Evolutionary conservation across 1,284 basidiomycete species (phyloP).

Genomic region (Bjerkandera adusta): DNA sequence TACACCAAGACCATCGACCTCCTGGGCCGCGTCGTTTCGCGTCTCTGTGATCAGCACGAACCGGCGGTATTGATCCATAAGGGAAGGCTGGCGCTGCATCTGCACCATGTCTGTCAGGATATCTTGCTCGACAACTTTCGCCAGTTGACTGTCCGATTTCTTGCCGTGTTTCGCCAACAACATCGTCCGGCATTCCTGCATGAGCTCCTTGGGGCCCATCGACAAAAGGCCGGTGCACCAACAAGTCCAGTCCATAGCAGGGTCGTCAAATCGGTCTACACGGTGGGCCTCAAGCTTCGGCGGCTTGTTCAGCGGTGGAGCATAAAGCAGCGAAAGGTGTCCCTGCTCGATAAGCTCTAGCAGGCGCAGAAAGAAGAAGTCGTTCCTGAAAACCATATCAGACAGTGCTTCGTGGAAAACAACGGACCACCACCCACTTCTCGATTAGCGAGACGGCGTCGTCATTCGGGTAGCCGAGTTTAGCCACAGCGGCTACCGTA

Average conservation of each 20-base stretch:
- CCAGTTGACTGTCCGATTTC: conserved; percentile 23
- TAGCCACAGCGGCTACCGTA: conserved; percentile 48
- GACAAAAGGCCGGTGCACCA: conserved; percentile 23
- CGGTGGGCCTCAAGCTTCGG: conserved; percentile 1
- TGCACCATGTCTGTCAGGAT: conserved; percentile 40
- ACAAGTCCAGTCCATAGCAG: conserved; percentile 26
- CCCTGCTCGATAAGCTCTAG: conserved; percentile 51
- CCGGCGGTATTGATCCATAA: conserved; percentile 58
- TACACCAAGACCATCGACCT: conserved; percentile 33
- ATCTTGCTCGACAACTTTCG: conserved; percentile 35
- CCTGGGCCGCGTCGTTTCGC: conserved; percentile 27
- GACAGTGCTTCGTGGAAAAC: background rate
- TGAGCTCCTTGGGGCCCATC: conserved; percentile 32
- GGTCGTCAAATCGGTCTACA: conserved; percentile 13
- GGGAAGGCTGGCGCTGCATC: conserved; percentile 54
- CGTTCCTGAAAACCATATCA: conserved; percentile 25
- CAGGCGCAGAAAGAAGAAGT: conserved; percentile 39
- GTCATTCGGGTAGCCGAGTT: conserved; percentile 21
- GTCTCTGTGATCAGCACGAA: conserved; percentile 52
- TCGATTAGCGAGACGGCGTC: conserved; percentile 24
- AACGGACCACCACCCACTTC: conserved; percentile 18
- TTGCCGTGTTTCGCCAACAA: conserved; percentile 37
- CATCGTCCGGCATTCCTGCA: conserved; percentile 39
- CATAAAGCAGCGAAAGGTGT: conserved; percentile 44
- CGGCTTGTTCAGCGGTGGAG: conserved; percentile 33